phyloP scores from a whole-genome alignment of 495 filamentous ascomycete species.

The Lichina pygmaea region DNA sequence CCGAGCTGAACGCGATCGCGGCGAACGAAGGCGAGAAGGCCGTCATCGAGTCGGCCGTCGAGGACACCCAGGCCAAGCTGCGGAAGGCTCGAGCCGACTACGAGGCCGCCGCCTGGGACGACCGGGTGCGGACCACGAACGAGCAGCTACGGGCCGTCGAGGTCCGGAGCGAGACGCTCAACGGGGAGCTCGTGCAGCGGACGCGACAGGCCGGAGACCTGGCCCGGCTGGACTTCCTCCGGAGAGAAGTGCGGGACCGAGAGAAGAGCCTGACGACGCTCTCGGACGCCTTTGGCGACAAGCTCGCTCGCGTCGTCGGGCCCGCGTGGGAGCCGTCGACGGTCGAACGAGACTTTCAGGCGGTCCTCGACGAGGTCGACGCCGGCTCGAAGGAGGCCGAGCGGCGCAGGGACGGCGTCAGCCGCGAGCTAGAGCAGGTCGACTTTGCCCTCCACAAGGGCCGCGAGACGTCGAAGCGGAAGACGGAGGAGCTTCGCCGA shows the following conservation, averaged over 20 bases:
- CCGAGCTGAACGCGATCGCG: conserved; percentile 36
- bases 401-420: conserved; percentile 36
- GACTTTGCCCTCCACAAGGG: conserved; percentile 47
- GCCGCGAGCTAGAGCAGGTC: conserved; percentile 47
- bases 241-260: conserved; percentile 45
- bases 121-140: conserved; percentile 33
- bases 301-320: conserved; percentile 33
- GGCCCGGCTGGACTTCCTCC: conserved; percentile 51
- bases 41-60: conserved; percentile 39
- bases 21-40: conserved; percentile 65
- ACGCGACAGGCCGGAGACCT: conserved; percentile 52
- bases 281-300: conserved; percentile 41
- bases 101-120: conserved; percentile 35
- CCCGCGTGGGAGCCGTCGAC: conserved; percentile 36
- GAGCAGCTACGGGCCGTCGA: conserved; percentile 36
- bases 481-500: conserved; percentile 31
- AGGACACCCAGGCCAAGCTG: conserved; percentile 37
- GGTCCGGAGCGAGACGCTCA: conserved; percentile 35
- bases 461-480: conserved; percentile 31
- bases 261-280: conserved; percentile 49
- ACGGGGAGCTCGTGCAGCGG: conserved; percentile 49
- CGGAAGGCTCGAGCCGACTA: conserved; percentile 31
- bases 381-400: conserved; percentile 30
- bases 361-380: conserved; percentile 25
- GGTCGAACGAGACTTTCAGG: conserved; percentile 47